phyloP scores from a whole-genome alignment of 1,139 yeast genomes.

The Zygoascus sp. region DNA sequence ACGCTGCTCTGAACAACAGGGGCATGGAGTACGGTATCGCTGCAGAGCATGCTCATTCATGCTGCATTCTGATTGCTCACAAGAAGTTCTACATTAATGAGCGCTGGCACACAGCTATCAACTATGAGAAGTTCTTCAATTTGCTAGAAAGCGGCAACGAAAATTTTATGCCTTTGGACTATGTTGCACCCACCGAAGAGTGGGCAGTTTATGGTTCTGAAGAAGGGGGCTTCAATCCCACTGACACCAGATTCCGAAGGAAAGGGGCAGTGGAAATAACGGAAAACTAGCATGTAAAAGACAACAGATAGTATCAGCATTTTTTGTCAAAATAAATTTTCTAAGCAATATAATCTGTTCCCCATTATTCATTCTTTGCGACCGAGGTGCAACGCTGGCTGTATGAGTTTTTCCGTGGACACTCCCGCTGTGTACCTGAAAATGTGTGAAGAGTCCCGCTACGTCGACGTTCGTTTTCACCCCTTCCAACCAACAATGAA shows the following conservation, averaged over 20 bases:
- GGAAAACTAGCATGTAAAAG: not conserved
- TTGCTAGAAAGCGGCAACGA: conserved; percentile 51
- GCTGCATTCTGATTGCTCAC: conserved; percentile 84
- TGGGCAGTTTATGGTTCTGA: conserved; percentile 91
- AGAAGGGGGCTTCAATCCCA: conserved; percentile 87
- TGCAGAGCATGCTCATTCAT: conserved; percentile 94
- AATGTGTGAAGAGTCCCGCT: not conserved
- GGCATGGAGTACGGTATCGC: conserved; percentile 77
- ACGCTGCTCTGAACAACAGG: conserved; percentile 54
- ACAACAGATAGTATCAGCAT: not conserved
- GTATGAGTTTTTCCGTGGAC: not conserved
- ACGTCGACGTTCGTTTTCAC: too few relatives aligned
- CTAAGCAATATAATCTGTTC: too few relatives aligned
- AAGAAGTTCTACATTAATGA: conserved; percentile 63
- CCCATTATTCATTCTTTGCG: too few relatives aligned
- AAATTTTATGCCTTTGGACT: conserved; percentile 74
- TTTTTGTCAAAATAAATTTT: too few relatives aligned
- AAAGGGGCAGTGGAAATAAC: not conserved
- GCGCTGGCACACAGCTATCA: conserved; percentile 86
- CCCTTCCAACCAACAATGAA: conserved; percentile 34
- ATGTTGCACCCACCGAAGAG: conserved; percentile 71
- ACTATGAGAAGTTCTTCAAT: conserved; percentile 72
- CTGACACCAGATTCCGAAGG: conserved; percentile 43
- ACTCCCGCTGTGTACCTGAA: not conserved
- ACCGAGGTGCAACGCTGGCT: too few relatives aligned